Base-by-base conservation (phyloP, 2,329 filamentous ascomycete species). In the Madurella mycetomatis region DNA sequence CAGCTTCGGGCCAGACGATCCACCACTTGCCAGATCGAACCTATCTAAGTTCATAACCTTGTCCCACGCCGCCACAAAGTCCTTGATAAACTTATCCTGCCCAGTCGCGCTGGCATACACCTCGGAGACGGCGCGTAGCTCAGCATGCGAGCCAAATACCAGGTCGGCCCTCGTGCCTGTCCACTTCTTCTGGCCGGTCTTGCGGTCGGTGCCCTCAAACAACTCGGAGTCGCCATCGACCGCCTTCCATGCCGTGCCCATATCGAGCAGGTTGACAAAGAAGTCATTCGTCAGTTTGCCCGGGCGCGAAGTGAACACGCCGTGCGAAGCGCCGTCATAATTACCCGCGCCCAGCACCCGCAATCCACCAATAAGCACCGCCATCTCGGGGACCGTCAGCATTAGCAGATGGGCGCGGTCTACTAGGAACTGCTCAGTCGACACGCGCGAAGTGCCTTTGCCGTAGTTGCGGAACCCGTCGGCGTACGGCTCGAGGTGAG, bases 391-490 rank as follows among this genome's bases (percentile, higher is more conserved):
- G 1, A 84, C 79, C 9, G 85, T 80, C 8, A 92, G 82, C 2
- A 78, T 87, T 15, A 92, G 81, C 17, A 87, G 81, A 58, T 87
- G 76, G 1, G 88, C 88, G 59, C 76, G 78, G 78, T 92, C 88
- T 47, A 92, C 77, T 17, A 91, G 79, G 66, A 83, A 78, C 64
- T 88, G 80, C 73, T 92, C 88, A 7, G 82, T 79, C 62, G 76
- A 78, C 32, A 84, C 84, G 41, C 84, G 82, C 1, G 71, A 56
- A 2, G 78, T 83, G 1, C 80, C 80, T 60, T 80, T 76, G 65
- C 86, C 87, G 67, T 87, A 90, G 79, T 88, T 91, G 67, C 87
- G 86, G 86, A 92, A 91, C 5, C 85, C 86, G 60, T 92, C 88
- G n/a, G 79, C 80, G 31, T 74, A 62, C 1, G 88, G 87, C 75